Base-by-base conservation (phyloP, 202 grass and related monocot species). In the Setaria viridis region DNA sequence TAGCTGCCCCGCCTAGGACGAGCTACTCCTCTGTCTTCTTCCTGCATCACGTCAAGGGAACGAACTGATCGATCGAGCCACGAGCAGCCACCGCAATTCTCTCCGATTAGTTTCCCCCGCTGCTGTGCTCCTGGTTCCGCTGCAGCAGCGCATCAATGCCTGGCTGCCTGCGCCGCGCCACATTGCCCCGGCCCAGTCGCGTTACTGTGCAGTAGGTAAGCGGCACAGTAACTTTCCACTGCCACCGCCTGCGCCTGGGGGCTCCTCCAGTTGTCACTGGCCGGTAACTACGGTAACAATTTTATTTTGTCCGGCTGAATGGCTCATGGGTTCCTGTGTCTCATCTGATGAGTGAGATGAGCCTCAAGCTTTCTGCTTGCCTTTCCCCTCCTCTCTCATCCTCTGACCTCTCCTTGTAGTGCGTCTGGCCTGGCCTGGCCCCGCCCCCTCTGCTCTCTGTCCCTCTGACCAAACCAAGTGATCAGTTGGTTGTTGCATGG, bases 11-110 rank as follows among this genome's bases (percentile, higher is more conserved):
- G 15, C 13, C 13, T 7, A 45, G 19, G 16, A n/a, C 42, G 65
- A 72, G 80, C 25, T 80, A 74, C 81, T 84, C n/a, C n/a, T 25
- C 67, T 80, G 81, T 89, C 75, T 59, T 47, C 41, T 74, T 35
- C 34, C 34, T 57, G 58, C 86, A 54, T 20, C 55, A 7, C 41
- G 30, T 49, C 74, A 57, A 45, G 10, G 5, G 39, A 41, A 41
- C 3, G 33, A 42, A 21, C 70, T 29, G 35, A 46, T 62, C 16
- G 25, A 25, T 25, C 25, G 25, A 25, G 25, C 25, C 25, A 25
- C 25, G 25, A 25, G 25, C 2, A 16, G 5, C 37, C 41, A 2
- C 20, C 2, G 39, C 39, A 25, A 25, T 25, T 25, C 25, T 25
- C 25, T 25, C 15, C 43, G 10, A 48, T 73, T 25, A 9, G 15